Evolutionary conservation across 352 stramenopile species (phyloP).

Genomic region (Phytophthora sp.): DNA sequence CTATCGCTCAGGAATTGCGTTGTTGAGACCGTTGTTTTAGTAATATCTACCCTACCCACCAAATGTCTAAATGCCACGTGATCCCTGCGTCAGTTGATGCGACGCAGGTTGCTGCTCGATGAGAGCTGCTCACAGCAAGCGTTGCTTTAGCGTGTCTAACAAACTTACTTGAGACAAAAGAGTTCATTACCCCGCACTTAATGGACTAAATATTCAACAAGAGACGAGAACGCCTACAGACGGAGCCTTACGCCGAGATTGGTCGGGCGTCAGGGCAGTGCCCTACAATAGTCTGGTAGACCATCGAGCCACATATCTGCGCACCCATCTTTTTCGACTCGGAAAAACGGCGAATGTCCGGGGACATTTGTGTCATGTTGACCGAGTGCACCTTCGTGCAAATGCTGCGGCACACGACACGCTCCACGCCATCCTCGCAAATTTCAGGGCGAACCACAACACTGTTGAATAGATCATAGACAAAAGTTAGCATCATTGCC

Average conservation of each 20-base stretch:
- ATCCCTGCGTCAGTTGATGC: too few species aligned
- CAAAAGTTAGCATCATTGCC: slow-evolving; percentile 12
- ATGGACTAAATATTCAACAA: slow-evolving; percentile 35
- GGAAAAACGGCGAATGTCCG: slow-evolving; percentile 33
- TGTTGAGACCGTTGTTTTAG: too few species aligned
- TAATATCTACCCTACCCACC: too few species aligned
- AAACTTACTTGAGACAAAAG: not conserved
- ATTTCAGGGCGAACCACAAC: slow-evolving; percentile 38
- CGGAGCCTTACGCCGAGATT: slow-evolving; percentile 20
- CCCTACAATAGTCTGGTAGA: slow-evolving; percentile 39
- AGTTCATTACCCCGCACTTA: slow-evolving; percentile 13
- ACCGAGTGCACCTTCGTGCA: slow-evolving; percentile 43
- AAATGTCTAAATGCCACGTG: too few species aligned
- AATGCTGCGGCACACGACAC: slow-evolving; percentile 40
- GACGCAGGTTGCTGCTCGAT: not conserved
- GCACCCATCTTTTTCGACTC: slow-evolving; percentile 40
- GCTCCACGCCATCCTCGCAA: slow-evolving; percentile 41
- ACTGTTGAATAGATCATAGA: slow-evolving; percentile 19
- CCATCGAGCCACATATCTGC: slow-evolving; percentile 35
- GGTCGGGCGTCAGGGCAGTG: slow-evolving; percentile 31
- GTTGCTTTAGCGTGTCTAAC: too few species aligned
- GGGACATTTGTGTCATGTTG: slow-evolving; percentile 20
- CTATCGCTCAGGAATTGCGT: too few species aligned
- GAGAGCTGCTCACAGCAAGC: too few species aligned
- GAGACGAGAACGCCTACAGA: not conserved